Evolutionary conservation across 345 rosid species (phyloP).

Genomic region (Citrus maxima): DNA sequence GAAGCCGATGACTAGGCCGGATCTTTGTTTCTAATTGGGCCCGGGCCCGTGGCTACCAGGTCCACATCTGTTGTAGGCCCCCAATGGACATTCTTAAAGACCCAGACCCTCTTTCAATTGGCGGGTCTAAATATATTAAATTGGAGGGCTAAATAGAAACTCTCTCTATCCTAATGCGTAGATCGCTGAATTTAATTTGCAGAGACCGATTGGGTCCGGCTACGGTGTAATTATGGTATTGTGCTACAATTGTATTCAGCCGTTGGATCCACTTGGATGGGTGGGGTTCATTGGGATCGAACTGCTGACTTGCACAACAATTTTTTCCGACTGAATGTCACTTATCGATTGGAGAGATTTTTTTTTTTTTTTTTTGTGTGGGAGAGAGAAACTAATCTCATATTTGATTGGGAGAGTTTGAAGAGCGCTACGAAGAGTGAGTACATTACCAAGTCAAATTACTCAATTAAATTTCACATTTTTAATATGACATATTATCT

Average conservation of each 20-base stretch:
- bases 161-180: fast-evolving
- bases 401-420: neutral
- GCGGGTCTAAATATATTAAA: no score
- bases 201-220: neutral
- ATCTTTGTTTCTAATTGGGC: neutral
- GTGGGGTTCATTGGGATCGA: no score
- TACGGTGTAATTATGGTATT: no score
- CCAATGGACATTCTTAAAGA: no score
- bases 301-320: no score
- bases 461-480: neutral
- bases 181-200: neutral
- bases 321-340: no score
- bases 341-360: fast-evolving
- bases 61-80: neutral
- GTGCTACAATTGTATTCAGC: fast-evolving
- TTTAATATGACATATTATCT: neutral
- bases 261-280: no score
- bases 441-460: neutral
- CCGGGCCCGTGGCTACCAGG: neutral
- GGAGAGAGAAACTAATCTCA: no score
- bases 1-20: neutral
- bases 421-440: neutral
- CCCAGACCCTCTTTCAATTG: no score
- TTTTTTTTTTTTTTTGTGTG: no score
- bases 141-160: no score